Base-by-base conservation (phyloP, 2,329 filamentous ascomycete genomes). In the Monosporascus sp. region DNA sequence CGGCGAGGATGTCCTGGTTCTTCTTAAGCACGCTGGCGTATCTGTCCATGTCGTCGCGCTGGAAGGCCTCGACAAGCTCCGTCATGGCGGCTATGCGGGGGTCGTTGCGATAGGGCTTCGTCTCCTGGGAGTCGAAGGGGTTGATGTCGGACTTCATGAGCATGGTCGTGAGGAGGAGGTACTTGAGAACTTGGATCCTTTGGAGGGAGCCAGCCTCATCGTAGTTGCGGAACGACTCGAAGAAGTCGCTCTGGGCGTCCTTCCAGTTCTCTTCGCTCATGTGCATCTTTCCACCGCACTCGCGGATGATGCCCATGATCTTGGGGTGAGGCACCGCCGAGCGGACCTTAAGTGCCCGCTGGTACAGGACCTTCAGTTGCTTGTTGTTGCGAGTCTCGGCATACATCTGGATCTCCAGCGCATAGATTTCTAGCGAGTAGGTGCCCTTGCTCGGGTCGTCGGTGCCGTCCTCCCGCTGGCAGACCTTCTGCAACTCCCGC, bases 211-310 rank as follows among this genome's bases (percentile, higher is more conserved):
- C 94, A 41, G 94, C 94, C 76, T 99, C 94, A 68, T 99, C 94
- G 74, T 97, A 99, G 74, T 97, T 97, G 53, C 92, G 89, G 77
- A 99, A 99, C 1, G 93, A 96, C 70, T 99, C 94, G 71, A 97
- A 97, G 72, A 99, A 99, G 75, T 97, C 94, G 63, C 86, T 93
- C 72, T 97, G 92, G 1, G 94, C 94, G 65, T 92, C 90, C 69
- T 94, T 90, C 94, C 94, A 99, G 70, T 97, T 97, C 75, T 97
- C 94, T 78, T 99, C 94, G 70, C 89, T 94, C 94, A 99, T 97
- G 75, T 97, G 92, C 94, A 99, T 99, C 78, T 99, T 99, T 63
- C 94, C 94, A 65, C 94, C 94, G 69, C 94, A 99, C 74, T 99
- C 94, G 51, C 93, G 88, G 67, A 99, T 99, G 69, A 99, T 93